Percentiles rank a stretch among this genome's conserved stretches.
Evolutionary conservation across 306 rosid genomes (phyloP).

Genomic region (Acacia confusa): DNA sequence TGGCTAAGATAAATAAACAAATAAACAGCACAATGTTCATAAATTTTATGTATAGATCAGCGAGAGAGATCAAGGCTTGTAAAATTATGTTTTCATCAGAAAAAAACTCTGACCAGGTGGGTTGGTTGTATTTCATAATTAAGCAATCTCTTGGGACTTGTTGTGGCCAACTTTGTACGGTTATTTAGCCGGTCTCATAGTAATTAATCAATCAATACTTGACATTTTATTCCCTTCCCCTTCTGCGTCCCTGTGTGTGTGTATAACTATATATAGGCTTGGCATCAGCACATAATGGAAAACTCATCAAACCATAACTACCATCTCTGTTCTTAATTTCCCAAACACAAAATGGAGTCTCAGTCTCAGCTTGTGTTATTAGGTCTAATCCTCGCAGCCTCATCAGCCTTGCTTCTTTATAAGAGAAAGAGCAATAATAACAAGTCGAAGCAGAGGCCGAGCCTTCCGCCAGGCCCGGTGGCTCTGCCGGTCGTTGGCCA

Average conservation of each 20-base stretch:
- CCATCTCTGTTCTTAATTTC: background rate
- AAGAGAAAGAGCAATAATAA: background rate
- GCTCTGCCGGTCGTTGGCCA: conserved; percentile 42
- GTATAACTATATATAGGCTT: background rate
- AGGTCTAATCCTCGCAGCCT: background rate
- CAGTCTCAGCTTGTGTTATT: background rate
- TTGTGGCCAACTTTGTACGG: background rate
- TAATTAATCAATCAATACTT: background rate
- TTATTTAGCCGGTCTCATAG: background rate
- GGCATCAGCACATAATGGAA: background rate
- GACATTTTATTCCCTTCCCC: background rate
- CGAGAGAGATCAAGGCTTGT: background rate
- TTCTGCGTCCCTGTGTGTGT: background rate
- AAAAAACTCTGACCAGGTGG: background rate
- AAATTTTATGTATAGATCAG: background rate
- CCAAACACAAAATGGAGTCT: background rate
- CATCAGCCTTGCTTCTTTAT: background rate
- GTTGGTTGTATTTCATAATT: background rate
- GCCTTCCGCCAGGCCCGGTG: conserved; percentile 47
- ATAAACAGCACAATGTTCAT: background rate
- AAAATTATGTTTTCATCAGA: background rate
- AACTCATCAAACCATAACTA: background rate
- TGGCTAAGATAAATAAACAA: background rate
- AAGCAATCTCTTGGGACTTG: background rate
- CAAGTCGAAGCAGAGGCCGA: background rate